Conservation (phyloP, 768 basidiomycete genomes). For the Suillus ampliporus region DNA sequence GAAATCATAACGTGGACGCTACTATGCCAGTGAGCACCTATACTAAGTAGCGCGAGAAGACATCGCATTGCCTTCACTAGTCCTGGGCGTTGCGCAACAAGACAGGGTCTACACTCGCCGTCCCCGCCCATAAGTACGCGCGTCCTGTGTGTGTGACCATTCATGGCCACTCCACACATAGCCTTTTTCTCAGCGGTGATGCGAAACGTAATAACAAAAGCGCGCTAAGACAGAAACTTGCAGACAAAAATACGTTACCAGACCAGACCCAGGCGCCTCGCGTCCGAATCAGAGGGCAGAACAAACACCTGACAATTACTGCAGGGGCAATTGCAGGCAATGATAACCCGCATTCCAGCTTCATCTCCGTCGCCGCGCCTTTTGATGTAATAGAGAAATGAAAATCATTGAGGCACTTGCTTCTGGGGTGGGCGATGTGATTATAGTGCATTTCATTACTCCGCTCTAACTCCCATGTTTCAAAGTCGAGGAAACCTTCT, state of each 20-base stretch:
- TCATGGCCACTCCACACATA: neutral
- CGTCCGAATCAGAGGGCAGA: neutral
- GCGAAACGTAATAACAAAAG: neutral
- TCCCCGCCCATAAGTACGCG: neutral
- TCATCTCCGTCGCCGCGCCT: neutral
- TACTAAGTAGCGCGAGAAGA: neutral
- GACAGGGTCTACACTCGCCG: neutral
- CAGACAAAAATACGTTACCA: neutral
- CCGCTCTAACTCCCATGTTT: slow-evolving; percentile 3
- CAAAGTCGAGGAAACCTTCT: slow-evolving; percentile 7
- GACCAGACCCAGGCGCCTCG: neutral
- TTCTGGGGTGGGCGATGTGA: slow-evolving; percentile 3
- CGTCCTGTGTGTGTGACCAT: neutral
- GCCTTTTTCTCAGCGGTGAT: neutral
- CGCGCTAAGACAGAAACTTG: neutral
- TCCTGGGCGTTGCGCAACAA: neutral
- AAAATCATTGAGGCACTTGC: neutral
- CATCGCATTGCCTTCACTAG: neutral
- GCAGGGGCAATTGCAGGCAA: neutral
- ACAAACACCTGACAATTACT: neutral
- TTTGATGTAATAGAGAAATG: neutral
- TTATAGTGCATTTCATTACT: neutral
- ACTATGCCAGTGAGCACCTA: neutral
- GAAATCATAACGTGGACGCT: neutral
- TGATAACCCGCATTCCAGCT: neutral